Base-by-base conservation (phyloP, 2,329 filamentous ascomycete species). In the Talaromyces rugulosus region DNA sequence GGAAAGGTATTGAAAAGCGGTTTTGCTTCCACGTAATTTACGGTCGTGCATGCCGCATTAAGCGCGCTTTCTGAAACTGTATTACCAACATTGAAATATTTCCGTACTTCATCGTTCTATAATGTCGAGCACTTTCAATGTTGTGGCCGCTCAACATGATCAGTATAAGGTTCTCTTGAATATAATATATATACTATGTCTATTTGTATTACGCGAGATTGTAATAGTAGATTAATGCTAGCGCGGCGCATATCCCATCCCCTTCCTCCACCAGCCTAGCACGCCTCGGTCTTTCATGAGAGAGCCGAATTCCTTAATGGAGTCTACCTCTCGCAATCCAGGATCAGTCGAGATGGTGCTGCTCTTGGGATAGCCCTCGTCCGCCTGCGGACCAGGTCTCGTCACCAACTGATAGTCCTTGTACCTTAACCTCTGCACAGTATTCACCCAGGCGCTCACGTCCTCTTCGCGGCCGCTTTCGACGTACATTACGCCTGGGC, bases 401-500 rank as follows among this genome's bases (percentile, higher is more conserved):
- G 77, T 78, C 7, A 82, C 83, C 54, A 90, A 82, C 64, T 89
- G 85, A 59, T 88, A 91, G 72, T 91, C 88, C 66, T 91, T 91
- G 74, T 91, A 91, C 6, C 87, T 81, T 50, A 91, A 74, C 30
- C 81, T 81, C 61, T 89, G 84, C 2, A 91, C 88, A 1, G 79
- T 77, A 11, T 78, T 79, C 4, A 91, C 86, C 89, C 89, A 92
- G 14, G 80, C 78, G 62, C 78, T 80, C 3, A 91, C 83, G 1
- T 79, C 79, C 1, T 70, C 68, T 66, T 84, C 81, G n/a, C 81
- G 77, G 4, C 66, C 65, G 1, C 86, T 85, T 70, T 91, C 87
- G 56, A 88, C 89, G 70, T 92, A 91, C 89, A 93, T 92, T 66
- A 93, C 87, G 1, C 90, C 90, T 0, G 90, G 90, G 28, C 83